A percentile compares a stretch with the other conserved stretches of the same genome.
phyloP scores from a whole-genome alignment of 257 asterid species.

The Solanum etuberosum region DNA sequence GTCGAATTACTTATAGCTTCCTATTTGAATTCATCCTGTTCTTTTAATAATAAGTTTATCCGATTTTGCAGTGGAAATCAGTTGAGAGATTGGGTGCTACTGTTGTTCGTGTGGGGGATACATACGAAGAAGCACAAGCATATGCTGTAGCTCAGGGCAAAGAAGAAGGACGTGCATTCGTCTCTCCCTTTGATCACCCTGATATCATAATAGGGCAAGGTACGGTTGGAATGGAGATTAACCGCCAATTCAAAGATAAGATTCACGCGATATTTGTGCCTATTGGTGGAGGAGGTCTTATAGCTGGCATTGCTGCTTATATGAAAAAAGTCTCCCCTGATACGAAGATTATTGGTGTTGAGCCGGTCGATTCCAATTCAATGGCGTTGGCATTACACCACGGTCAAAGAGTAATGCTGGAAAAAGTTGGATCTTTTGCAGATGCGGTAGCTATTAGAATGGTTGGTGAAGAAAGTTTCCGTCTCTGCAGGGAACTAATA shows the following conservation, averaged over 20 bases:
- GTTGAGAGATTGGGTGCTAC: constrained; percentile 81
- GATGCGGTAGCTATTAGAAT: constrained; percentile 97
- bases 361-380: constrained; percentile 87
- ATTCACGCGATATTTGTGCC: constrained; percentile 86
- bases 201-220: constrained; percentile 89
- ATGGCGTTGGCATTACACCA: constrained; percentile 82
- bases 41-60: not conserved
- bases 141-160: constrained; percentile 61
- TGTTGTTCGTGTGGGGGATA: constrained; percentile 74
- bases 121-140: constrained; percentile 84
- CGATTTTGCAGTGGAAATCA: constrained; percentile 46
- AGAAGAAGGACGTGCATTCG: constrained; percentile 58
- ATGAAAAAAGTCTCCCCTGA: constrained; percentile 78
- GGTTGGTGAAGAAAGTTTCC: constrained; percentile 80
- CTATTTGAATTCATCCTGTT: not conserved
- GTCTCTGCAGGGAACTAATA: constrained; percentile 62
- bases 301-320: constrained; percentile 94
- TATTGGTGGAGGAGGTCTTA: constrained; percentile 93
- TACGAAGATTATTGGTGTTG: constrained; percentile 84
- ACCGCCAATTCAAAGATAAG: constrained; percentile 56
- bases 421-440: constrained; percentile 91
- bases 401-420: constrained; percentile 60
- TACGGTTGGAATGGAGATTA: constrained; percentile 90
- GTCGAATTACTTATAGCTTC: not conserved
- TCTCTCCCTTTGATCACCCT: constrained; percentile 95